These are phyloP conservation scores for Cadophora sp. DNA, from an alignment of 2,329 filamentous ascomycete genomes.

Conservation along the genomic window DNA sequence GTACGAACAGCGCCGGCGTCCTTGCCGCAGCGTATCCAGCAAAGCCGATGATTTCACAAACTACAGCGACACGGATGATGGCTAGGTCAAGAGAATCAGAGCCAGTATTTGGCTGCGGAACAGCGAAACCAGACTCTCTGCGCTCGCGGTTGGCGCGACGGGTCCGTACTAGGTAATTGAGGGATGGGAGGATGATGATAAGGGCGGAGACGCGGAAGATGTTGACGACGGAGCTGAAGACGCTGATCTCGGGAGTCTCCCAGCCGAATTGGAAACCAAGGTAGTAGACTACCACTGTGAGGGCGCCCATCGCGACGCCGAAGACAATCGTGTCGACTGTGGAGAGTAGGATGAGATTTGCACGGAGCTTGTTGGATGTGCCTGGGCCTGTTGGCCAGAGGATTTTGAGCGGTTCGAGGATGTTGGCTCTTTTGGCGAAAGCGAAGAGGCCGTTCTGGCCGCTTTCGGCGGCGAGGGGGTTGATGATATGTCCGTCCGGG, in stretches of 20 bases:
- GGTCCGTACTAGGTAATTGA: conserved; percentile 77
- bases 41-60: conserved; percentile 79
- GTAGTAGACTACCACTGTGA: conserved; percentile 86
- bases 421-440: conserved; percentile 60
- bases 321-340: conserved; percentile 83
- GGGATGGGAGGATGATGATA: conserved; percentile 73
- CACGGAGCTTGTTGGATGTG: conserved; percentile 65
- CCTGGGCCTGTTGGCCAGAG: conserved; percentile 75
- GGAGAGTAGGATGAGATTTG: conserved; percentile 84
- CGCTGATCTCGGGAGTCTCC: conserved; percentile 79
- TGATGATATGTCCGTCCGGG: conserved; percentile 28
- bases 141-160: conserved; percentile 39
- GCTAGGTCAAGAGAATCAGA: conserved; percentile 80
- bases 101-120: conserved; percentile 54
- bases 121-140: conserved; percentile 67
- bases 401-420: conserved; percentile 78
- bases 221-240: conserved; percentile 83
- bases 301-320: conserved; percentile 79
- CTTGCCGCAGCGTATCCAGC: conserved; percentile 75
- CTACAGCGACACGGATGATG: conserved; percentile 75
- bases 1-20: conserved; percentile 68
- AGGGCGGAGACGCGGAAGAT: conserved; percentile 76
- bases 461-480: neutral
- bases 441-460: conserved; percentile 20
- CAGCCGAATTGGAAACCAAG: conserved; percentile 81